Base-by-base conservation (phyloP, 805 yeast genomes). In the Candida argentea region DNA sequence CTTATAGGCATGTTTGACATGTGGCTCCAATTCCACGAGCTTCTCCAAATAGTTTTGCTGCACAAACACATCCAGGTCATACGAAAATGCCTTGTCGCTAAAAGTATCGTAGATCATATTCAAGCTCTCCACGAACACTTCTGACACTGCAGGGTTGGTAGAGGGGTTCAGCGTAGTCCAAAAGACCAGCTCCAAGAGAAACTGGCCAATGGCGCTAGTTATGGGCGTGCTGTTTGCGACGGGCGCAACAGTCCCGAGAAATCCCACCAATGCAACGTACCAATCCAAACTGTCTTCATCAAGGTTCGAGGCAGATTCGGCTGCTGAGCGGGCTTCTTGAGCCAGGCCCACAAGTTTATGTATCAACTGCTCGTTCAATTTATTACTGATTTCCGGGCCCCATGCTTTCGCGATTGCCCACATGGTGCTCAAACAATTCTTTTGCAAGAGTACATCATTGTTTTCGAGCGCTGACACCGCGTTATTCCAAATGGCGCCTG, bases 81-180 rank as follows among this genome's bases (percentile, higher is more conserved):
- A 86, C 10, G 61, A 67, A 41, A 64, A 79, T 4, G 50, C 56
- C 20, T 67, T 67, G 54, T 91, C 97, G 9, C 81, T 81, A 53
- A 79, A 91, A 5, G 86, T 61, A 34, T 85, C 95, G 51, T 73
- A 84, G 5, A 86, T 43, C 2, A 71, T 58, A 42, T 83, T 78
- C 14, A 83, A 50, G 15, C 77, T 56, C 35, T 79, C 89, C 22
- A 74, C 50, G 4, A 73, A 54, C 7, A 74, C 49, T 34, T 59
- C 65, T n/a, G 44, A 36, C 2, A 50, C 48, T 20, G 32, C 32
- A 2, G 44, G 36, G 16, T 35, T 33, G 26, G 17, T 24, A 16
- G 33, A 26, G 6, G 31, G 37, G 11, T 14, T 20, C 15, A 15
- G 14, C 7, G 20, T 18, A 18, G 9, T 18, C 20, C 20, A 18